These are phyloP conservation scores for Ophiocordyceps robertsii DNA, from an alignment of 2,329 filamentous ascomycete genomes.

Conservation along the genomic window DNA sequence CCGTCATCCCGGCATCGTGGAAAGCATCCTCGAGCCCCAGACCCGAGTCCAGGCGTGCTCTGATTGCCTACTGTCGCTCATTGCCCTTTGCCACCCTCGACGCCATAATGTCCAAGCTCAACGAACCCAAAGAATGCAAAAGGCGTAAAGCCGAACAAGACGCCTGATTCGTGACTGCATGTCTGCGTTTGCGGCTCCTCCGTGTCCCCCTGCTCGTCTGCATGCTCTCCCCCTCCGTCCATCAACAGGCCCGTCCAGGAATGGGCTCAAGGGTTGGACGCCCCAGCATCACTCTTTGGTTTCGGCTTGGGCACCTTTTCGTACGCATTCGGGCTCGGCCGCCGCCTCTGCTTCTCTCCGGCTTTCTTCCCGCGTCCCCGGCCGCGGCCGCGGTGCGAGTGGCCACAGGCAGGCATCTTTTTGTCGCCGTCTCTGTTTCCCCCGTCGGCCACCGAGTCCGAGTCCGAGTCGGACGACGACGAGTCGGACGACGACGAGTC, in stretches of 20 bases:
- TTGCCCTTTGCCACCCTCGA: too few relatives aligned
- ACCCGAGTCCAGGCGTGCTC: too few relatives aligned
- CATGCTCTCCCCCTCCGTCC: too few relatives aligned
- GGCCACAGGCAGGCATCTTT: constrained; percentile 18
- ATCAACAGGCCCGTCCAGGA: background rate
- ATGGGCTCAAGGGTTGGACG: constrained; percentile 6
- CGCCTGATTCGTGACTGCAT: too few relatives aligned
- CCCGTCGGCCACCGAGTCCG: constrained; percentile 27
- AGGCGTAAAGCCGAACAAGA: too few relatives aligned
- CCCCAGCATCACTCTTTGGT: constrained; percentile 13
- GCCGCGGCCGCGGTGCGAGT: constrained; percentile 15
- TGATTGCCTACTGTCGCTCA: background rate
- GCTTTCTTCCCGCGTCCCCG: constrained; percentile 12
- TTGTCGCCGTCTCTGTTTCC: constrained; percentile 18
- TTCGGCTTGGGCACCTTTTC: constrained; percentile 52
- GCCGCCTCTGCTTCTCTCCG: constrained; percentile 23
- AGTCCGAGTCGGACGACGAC: constrained; percentile 43
- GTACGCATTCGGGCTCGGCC: constrained; percentile 67
- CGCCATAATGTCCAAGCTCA: too few relatives aligned
- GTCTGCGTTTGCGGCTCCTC: too few relatives aligned
- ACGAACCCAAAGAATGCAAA: too few relatives aligned
- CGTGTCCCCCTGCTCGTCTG: too few relatives aligned
- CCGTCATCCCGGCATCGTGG: too few relatives aligned
- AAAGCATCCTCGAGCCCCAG: too few relatives aligned
- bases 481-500: constrained; percentile 40